These are phyloP conservation scores for Lichina pygmaea DNA, from an alignment of 495 filamentous ascomycete genomes.

Conservation along the genomic window DNA sequence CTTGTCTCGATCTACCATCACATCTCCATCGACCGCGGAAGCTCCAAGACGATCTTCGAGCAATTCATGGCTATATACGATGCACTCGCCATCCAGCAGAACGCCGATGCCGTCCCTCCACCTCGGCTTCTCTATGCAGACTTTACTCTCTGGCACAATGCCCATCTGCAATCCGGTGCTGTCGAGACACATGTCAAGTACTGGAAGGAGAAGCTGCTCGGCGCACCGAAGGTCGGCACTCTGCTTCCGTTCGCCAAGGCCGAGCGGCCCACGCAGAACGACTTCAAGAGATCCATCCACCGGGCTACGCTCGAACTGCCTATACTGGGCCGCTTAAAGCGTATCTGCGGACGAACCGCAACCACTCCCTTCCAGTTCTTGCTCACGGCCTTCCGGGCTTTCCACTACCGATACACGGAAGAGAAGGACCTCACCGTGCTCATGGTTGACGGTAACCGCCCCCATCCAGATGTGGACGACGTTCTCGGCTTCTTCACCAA, in stretches of 20 bases:
- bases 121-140: neutral
- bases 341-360: slow-evolving; percentile 6
- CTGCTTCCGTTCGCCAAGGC: too few species aligned
- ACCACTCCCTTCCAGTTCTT: slow-evolving; percentile 16
- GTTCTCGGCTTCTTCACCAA: slow-evolving; percentile 21
- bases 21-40: slow-evolving; percentile 7
- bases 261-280: too few species aligned
- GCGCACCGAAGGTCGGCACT: neutral
- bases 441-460: slow-evolving; percentile 16
- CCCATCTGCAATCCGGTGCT: slow-evolving; percentile 2
- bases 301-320: slow-evolving; percentile 2
- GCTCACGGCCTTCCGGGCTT: slow-evolving; percentile 11
- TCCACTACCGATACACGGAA: slow-evolving; percentile 10
- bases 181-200: slow-evolving; percentile 6
- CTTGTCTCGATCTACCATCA: slow-evolving; percentile 13
- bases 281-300: neutral
- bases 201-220: slow-evolving; percentile 8
- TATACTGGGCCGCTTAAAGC: slow-evolving; percentile 7
- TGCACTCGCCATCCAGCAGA: neutral
- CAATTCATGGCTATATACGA: slow-evolving; percentile 9
- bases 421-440: slow-evolving; percentile 11
- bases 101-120: too few species aligned
- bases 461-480: slow-evolving; percentile 7
- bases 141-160: slow-evolving; percentile 7
- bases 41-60: slow-evolving; percentile 2